phyloP scores from a whole-genome alignment of 257 asterid genomes.

The Solanum ossicruentum region DNA sequence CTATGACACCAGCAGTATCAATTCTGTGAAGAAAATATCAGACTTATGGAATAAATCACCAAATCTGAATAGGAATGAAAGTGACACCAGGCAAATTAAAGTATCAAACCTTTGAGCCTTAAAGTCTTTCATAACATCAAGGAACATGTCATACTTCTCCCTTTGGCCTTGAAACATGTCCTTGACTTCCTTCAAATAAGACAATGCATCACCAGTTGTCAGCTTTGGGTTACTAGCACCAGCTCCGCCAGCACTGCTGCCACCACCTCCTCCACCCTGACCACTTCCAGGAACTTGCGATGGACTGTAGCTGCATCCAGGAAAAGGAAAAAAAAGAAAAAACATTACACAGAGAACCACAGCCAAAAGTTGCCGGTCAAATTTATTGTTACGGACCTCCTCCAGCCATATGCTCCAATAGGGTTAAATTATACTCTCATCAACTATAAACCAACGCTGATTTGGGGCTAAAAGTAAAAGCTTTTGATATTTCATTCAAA shows the following conservation, averaged over 20 bases:
- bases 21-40: conserved; percentile 39
- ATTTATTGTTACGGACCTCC: not conserved
- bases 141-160: conserved; percentile 89
- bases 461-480: not conserved
- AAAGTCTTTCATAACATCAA: conserved; percentile 95
- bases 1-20: conserved; percentile 91
- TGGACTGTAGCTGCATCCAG: conserved; percentile 42
- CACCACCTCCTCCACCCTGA: conserved; percentile 14
- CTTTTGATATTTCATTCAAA: conserved; percentile 2
- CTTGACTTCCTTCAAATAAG: conserved; percentile 91
- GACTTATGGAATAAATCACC: not conserved
- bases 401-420: not conserved
- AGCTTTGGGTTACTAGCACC: conserved; percentile 61
- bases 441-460: not conserved
- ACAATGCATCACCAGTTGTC: conserved; percentile 83
- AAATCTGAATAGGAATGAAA: not conserved
- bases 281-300: conserved; percentile 40
- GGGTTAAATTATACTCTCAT: not conserved
- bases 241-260: conserved; percentile 24
- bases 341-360: not conserved
- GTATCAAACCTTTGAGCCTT: conserved; percentile 82
- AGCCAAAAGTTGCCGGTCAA: not conserved
- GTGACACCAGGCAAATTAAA: not conserved
- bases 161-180: conserved; percentile 93
- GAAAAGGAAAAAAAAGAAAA: not conserved